Evolutionary conservation across 768 basidiomycete genomes (phyloP).

Genomic region (Myochromella boudieri): DNA sequence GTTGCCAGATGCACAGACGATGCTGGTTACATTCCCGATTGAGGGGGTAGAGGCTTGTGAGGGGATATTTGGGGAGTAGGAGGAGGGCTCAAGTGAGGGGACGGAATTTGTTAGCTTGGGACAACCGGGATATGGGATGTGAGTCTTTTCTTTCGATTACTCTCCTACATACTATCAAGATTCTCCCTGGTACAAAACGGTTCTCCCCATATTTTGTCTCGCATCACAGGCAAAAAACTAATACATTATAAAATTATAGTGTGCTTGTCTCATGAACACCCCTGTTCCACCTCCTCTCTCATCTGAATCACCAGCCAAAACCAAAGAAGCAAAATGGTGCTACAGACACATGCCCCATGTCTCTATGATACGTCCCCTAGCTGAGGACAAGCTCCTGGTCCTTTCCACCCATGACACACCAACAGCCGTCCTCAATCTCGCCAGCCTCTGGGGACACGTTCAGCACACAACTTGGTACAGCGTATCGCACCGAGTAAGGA

Average conservation of each 20-base stretch:
- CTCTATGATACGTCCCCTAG: constrained; percentile 42
- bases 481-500: constrained; percentile 59
- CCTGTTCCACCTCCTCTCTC: no score
- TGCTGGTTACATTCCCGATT: constrained; percentile 60
- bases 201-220: background rate
- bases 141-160: no score
- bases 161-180: no score
- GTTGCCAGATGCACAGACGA: constrained; percentile 50
- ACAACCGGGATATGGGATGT: no score
- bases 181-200: no score
- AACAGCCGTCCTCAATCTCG: constrained; percentile 59
- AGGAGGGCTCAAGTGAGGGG: constrained; percentile 9
- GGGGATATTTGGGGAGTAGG: no score
- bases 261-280: constrained; percentile 13
- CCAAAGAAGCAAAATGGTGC: constrained; percentile 37
- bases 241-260: constrained; percentile 14
- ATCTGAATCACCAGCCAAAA: constrained; percentile 12
- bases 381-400: constrained; percentile 55
- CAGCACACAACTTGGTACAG: constrained; percentile 48
- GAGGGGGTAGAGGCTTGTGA: constrained; percentile 41
- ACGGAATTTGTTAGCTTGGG: constrained; percentile 66
- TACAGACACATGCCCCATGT: constrained; percentile 51
- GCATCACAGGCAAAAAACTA: background rate
- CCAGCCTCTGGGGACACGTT: constrained; percentile 57
- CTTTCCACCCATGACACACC: constrained; percentile 32